Evolutionary conservation across 768 basidiomycete species (phyloP), one percentile per base, ranked within the genome.

Genomic region (Auricularia cornea): DNA sequence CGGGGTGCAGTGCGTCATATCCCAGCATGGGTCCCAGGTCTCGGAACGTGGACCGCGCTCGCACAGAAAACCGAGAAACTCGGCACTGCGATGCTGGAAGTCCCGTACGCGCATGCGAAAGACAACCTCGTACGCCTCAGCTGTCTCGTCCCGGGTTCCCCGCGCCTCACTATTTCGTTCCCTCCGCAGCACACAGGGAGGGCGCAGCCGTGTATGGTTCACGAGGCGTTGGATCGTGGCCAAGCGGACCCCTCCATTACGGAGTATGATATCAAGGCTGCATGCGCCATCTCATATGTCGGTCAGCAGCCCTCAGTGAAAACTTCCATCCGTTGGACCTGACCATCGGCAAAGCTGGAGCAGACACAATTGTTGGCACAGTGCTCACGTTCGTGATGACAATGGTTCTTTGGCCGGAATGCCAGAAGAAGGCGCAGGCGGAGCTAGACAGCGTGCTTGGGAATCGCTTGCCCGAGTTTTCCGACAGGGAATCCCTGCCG

Each of bases 311-410:
- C n/a, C n/a, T n/a, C n/a, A n/a, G n/a, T n/a, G n/a, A n/a, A n/a
- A n/a, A n/a, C n/a, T n/a, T n/a, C n/a, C n/a, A n/a, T 84, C 85
- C n/a, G n/a, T n/a, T n/a, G n/a, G n/a, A n/a, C n/a, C n/a, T n/a
- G n/a, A n/a, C n/a, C n/a, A n/a, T n/a, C n/a, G n/a, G n/a, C n/a
- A n/a, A n/a, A 52, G 97, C 97, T 66, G 78, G 98, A 38, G 88
- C 96, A 0, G 96, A 98, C 70, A 80, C 86, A 5, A 56, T 64
- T 5, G 28, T 51, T 23, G 61, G 64, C 29, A 44, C 64, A 3
- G 3, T 66, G 35, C 32, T 40, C 18, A 31, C 31, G 16, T 66
- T 66, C 57, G 30, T 66, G 28, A 32, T 64, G 11, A 64, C 65
- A 3, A 66, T 66, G 65, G 48, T 64, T 3, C 38, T 64, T 2